These are phyloP conservation scores for Leishmania aethiopica DNA, from an alignment of 208 protist genomes.

Conservation along the genomic window DNA sequence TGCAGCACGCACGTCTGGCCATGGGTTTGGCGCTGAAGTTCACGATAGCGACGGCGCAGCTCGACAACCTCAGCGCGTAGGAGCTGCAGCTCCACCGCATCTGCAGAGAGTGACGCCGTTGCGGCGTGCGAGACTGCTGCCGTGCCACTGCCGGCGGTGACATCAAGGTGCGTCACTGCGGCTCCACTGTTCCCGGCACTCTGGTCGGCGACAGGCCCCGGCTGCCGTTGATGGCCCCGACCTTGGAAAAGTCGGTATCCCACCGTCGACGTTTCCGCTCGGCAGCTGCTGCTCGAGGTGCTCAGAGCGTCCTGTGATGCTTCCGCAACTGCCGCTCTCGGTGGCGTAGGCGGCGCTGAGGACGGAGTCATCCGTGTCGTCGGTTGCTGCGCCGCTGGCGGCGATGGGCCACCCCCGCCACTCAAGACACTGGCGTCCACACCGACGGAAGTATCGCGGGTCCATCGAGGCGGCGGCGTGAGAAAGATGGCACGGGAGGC, in stretches of 20 bases:
- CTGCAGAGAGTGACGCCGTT: background rate
- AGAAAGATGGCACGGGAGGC: background rate
- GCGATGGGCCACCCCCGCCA: background rate
- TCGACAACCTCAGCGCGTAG: constrained; percentile 13
- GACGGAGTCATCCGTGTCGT: background rate
- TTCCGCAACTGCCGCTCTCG: background rate
- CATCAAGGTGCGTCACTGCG: background rate
- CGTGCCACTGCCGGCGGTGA: background rate
- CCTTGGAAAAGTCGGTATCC: constrained; percentile 17
- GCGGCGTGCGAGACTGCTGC: background rate
- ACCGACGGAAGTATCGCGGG: background rate
- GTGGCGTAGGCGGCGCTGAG: background rate
- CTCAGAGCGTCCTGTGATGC: background rate
- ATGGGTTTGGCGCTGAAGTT: constrained; percentile 21
- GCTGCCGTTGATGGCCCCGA: background rate
- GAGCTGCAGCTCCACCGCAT: constrained; percentile 12
- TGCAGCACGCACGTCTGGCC: constrained; percentile 24
- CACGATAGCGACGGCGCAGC: constrained; percentile 17
- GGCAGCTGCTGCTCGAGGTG: background rate
- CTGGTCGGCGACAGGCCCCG: background rate
- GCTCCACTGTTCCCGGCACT: background rate
- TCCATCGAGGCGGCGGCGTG: constrained; percentile 3
- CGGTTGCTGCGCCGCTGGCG: background rate
- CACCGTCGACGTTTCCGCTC: constrained; percentile 9
- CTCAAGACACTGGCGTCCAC: background rate